Evolutionary conservation across 2,329 filamentous ascomycete genomes (phyloP).

Genomic region (Trichophyton rubrum): DNA sequence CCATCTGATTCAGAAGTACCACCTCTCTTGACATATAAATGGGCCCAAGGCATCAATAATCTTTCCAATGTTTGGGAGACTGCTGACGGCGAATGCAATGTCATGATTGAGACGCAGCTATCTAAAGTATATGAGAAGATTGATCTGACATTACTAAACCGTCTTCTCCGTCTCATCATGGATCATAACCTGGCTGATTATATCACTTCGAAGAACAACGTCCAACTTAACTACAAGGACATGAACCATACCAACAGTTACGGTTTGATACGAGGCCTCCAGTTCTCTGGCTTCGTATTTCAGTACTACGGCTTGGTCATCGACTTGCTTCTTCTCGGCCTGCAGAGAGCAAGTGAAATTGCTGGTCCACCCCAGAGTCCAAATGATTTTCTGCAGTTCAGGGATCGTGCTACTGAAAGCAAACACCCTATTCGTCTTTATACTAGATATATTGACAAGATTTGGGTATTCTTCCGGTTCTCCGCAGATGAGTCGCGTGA

Average conservation of each 20-base stretch:
- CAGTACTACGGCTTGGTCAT: conserved; percentile 96
- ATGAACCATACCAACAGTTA: conserved; percentile 99
- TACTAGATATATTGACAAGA: conserved; percentile 93
- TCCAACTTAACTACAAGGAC: conserved; percentile 97
- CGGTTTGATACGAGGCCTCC: conserved; percentile 91
- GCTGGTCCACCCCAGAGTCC: conserved; percentile 85
- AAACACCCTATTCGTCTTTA: conserved; percentile 96
- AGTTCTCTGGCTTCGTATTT: conserved; percentile 98
- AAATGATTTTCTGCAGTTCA: conserved; percentile 96
- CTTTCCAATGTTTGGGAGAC: conserved; percentile 90
- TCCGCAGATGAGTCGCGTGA: conserved; percentile 88
- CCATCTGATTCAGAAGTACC: conserved; percentile 96
- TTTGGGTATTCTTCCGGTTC: conserved; percentile 96
- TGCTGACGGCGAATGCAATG: conserved; percentile 88
- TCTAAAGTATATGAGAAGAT: conserved; percentile 99
- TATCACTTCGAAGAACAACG: conserved; percentile 98
- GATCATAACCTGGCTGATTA: conserved; percentile 98
- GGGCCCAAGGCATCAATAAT: conserved; percentile 99
- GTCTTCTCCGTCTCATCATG: conserved; percentile 89
- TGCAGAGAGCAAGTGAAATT: conserved; percentile 95
- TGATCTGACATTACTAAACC: conserved; percentile 87
- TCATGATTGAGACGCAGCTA: conserved; percentile 94
- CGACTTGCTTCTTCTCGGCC: conserved; percentile 77
- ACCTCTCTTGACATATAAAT: conserved; percentile 89
- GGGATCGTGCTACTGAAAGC: conserved; percentile 80